Conservation (phyloP, 1,139 yeast species). For the Nakaseomyces sp. region DNA sequence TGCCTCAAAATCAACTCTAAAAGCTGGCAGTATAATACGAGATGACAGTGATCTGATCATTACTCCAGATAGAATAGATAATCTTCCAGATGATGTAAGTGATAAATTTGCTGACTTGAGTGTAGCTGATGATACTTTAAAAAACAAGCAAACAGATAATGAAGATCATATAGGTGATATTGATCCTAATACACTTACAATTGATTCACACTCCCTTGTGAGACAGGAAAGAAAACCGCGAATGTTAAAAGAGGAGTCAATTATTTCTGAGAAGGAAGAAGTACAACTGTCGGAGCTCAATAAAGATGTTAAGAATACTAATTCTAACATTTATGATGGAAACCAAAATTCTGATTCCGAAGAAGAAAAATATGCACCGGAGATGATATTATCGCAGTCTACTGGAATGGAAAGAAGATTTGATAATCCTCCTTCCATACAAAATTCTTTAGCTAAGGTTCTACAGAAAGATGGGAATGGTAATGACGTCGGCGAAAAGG, state of each 20-base stretch:
- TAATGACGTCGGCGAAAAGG: background rate
- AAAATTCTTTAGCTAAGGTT: conserved; percentile 21
- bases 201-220: conserved; percentile 10
- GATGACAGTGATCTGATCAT: background rate
- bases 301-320: conserved; percentile 5
- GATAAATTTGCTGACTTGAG: background rate
- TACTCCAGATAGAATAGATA: background rate
- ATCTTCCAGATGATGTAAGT: background rate
- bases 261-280: background rate
- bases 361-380: conserved; percentile 32
- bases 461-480: conserved; percentile 1
- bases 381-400: conserved; percentile 41
- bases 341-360: conserved; percentile 10
- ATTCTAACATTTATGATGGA: conserved; percentile 7
- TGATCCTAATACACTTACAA: conserved; percentile 5
- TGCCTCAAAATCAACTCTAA: background rate
- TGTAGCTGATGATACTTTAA: background rate
- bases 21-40: background rate
- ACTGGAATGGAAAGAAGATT: conserved; percentile 40
- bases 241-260: background rate
- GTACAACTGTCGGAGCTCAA: background rate
- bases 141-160: conserved; percentile 2
- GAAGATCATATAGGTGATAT: conserved; percentile 13
- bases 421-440: conserved; percentile 32
- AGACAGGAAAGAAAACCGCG: conserved; percentile 9